Evolutionary conservation across 805 yeast genomes (phyloP), one percentile per base, ranked within the genome.

Genomic region (Candida suzukii): DNA sequence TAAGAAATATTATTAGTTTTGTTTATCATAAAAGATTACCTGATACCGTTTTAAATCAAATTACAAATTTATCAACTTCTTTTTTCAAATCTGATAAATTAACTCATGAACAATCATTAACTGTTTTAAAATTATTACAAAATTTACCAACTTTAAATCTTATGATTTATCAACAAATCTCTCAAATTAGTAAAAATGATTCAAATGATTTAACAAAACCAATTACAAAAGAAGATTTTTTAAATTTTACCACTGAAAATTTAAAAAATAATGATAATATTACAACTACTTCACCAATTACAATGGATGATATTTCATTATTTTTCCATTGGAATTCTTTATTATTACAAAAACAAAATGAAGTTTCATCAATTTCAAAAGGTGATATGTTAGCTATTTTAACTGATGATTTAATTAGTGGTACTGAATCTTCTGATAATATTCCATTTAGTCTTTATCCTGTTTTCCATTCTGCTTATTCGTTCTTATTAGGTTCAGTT

Each of bases 401-500:
- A 34, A 78, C 76, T 29, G 80, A 78, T 44, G 79, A 75, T 56
- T 62, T 70, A 61, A 68, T 67, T 49, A 71, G 67, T 44, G 69
- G 74, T n/a, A 64, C 63, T 48, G 66, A 73, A 37, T 58, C 72
- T 19, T 64, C 71, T 37, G 75, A 70, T 50, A 44, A 49, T 7
- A 45, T 49, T 30, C 58, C 68, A 18, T 73, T 73, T 47, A 48
- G 51, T 41, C 66, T 73, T 39, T 72, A 66, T 70, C 76, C 84
- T 51, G 80, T 91, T 39, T 87, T 91, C 47, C 95, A 86, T 57
- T 86, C 95, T 9, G 72, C 82, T 42, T 87, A 90, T 64, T 88
- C 95, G 44, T 91, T 91, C 63, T 67, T 84, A 25, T 69, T 91
- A 44, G 99, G 99, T 16, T 88, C 97, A 3, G 73, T 90, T 39